Evolutionary conservation across 352 stramenopile species (phyloP).

Genomic region (Phytophthora fragariae): DNA sequence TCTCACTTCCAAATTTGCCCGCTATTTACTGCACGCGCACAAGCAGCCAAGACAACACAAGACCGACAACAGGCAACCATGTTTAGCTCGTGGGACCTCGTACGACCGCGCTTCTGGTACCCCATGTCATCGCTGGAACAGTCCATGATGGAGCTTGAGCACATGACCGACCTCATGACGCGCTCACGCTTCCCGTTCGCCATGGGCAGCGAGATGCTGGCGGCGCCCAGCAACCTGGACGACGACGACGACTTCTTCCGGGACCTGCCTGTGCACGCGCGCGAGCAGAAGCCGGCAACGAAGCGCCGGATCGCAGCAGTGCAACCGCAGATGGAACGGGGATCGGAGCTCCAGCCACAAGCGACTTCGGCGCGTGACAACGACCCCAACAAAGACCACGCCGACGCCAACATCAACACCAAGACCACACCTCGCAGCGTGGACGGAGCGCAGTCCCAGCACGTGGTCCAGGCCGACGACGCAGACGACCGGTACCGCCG

Average conservation of each 20-base stretch:
- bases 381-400: slow-evolving; percentile 4
- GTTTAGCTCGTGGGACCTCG: slow-evolving; percentile 57
- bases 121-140: slow-evolving; percentile 59
- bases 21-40: slow-evolving; percentile 1
- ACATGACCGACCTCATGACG: slow-evolving; percentile 43
- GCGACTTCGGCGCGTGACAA: not conserved
- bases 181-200: slow-evolving; percentile 30
- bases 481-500: slow-evolving; percentile 6
- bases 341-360: not conserved
- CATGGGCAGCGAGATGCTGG: slow-evolving; percentile 30
- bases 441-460: not conserved
- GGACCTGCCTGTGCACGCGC: slow-evolving; percentile 44
- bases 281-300: slow-evolving; percentile 23
- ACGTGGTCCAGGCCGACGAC: not conserved
- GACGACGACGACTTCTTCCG: slow-evolving; percentile 66
- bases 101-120: slow-evolving; percentile 55
- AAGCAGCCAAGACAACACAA: not conserved
- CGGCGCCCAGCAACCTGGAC: slow-evolving; percentile 31
- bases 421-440: not conserved
- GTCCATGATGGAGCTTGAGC: slow-evolving; percentile 53
- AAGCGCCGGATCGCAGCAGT: not conserved
- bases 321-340: not conserved
- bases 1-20: slow-evolving; percentile 29
- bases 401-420: not conserved
- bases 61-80: slow-evolving; percentile 24